Evolutionary conservation across 306 rosid species (phyloP), one percentile per base, ranked within the genome.

Genomic region (Acacia melanoxylon): DNA sequence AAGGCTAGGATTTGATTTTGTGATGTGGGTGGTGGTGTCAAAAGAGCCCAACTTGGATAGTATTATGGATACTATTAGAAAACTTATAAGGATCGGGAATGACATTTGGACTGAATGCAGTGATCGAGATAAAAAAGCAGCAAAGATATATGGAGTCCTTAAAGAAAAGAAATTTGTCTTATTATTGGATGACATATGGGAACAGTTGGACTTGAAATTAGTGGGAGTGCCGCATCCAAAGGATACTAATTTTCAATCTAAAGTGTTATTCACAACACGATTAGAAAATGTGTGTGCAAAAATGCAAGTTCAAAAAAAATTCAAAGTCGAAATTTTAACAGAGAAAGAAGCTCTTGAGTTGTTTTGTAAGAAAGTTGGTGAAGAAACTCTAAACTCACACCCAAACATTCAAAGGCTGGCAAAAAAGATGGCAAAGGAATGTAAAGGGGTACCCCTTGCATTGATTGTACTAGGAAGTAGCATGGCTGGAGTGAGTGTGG

Each of bases 161-260:
- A 45, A 59, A n/a, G 20, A 3, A 19, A 74, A 72, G 46, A 85
- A 56, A 24, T 77, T 77, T 72, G 81, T 67, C 8, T 10, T 85
- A 9, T 45, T 84, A 10, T 59, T 86, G 16, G 91, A 88, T 17
- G 91, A 86, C 46, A 1, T 88, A 24, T 87, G 85, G 91, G 65
- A 15, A 10, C 12, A 24, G 4, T 0, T 85, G 29, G 85, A 88
- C 11, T 62, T 88, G 4, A 25, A 41, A 27, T 68, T 0, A 15
- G 35, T 82, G 1, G 89, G 91, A 22, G 33, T 82, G 17, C 81
- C 86, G 6, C 0, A 0, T 48, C 69, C 45, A 0, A 63, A 27
- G 6, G 24, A 49, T 1, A 62, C 2, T 19, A 56, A 68, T 1
- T 69, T 52, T 10, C 59, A 66, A 48, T 81, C 80, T 8, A 84